Evolutionary conservation across 768 basidiomycete species (phyloP).

Genomic region (Suillus discolor): DNA sequence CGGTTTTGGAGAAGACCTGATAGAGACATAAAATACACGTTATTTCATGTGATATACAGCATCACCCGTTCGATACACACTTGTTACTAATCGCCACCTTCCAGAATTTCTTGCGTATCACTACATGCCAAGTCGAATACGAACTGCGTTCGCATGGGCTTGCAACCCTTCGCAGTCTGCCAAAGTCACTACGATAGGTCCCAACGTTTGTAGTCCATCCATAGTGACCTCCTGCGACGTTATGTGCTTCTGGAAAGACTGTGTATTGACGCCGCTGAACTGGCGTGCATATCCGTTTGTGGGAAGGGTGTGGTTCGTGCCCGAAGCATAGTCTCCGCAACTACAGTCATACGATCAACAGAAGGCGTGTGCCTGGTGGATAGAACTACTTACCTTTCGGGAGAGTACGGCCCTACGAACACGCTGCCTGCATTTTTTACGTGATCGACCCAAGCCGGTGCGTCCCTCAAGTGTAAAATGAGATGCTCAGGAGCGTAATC

Average conservation of each 20-base stretch:
- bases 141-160: constrained; percentile 95
- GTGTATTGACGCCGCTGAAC: constrained; percentile 97
- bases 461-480: constrained; percentile 84
- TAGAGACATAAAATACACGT: background rate
- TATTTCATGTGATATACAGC: background rate
- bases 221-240: constrained; percentile 92
- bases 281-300: constrained; percentile 97
- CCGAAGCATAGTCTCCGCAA: constrained; percentile 98
- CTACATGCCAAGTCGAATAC: constrained; percentile 61
- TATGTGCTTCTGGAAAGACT: constrained; percentile 98
- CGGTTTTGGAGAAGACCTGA: background rate
- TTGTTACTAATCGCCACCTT: background rate
- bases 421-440: constrained; percentile 96
- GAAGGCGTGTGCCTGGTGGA: background rate
- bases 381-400: constrained; percentile 72
- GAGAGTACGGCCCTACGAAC: constrained; percentile 93
- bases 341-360: constrained; percentile 42
- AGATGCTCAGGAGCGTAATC: constrained; percentile 99
- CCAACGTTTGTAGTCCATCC: constrained; percentile 74
- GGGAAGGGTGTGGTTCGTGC: constrained; percentile 97
- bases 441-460: constrained; percentile 58
- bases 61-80: background rate
- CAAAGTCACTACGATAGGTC: constrained; percentile 85
- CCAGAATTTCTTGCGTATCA: background rate
- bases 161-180: constrained; percentile 95